phyloP scores from a whole-genome alignment of 306 rosid species.

The Prunus kanzakura region DNA sequence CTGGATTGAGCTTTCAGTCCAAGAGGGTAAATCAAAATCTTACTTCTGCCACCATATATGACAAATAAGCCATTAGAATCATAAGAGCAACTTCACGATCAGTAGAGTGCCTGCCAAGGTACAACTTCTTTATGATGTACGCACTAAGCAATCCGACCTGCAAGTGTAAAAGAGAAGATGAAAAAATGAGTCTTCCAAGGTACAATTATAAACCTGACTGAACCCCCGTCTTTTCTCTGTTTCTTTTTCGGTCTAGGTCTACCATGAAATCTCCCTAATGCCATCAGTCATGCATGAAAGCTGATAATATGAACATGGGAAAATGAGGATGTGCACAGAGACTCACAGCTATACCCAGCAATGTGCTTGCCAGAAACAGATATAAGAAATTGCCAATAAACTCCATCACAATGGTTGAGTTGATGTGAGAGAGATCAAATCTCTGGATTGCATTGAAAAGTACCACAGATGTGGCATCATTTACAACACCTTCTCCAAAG shows the following conservation, averaged over 20 bases:
- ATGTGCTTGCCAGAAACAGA: slow-evolving; percentile 52
- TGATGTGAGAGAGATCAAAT: slow-evolving; percentile 51
- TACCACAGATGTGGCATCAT: slow-evolving; percentile 70
- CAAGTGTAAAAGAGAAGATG: slow-evolving; percentile 16
- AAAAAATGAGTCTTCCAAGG: too few relatives aligned
- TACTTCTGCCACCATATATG: slow-evolving; percentile 60
- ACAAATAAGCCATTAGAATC: slow-evolving; percentile 59
- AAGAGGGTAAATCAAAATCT: slow-evolving; percentile 13
- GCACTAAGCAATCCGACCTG: slow-evolving; percentile 59
- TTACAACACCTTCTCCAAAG: slow-evolving; percentile 73
- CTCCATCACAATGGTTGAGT: slow-evolving; percentile 34
- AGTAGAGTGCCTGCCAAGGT: slow-evolving; percentile 55
- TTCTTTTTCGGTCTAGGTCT: too few relatives aligned
- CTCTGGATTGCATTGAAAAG: slow-evolving; percentile 64
- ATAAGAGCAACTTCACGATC: slow-evolving; percentile 63
- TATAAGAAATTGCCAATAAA: slow-evolving; percentile 34
- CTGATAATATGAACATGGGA: background rate
- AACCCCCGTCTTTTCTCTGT: too few relatives aligned
- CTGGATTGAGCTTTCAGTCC: slow-evolving; percentile 1
- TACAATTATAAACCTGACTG: background rate
- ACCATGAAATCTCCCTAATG: too few relatives aligned
- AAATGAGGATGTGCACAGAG: background rate
- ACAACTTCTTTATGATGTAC: slow-evolving; percentile 45
- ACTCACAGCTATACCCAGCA: slow-evolving; percentile 57
- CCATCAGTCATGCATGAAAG: background rate